Evolutionary conservation across 108 stramenopile species (phyloP), one percentile per base, ranked within the genome.

Genomic region (Fistulifera pelliculosa): DNA sequence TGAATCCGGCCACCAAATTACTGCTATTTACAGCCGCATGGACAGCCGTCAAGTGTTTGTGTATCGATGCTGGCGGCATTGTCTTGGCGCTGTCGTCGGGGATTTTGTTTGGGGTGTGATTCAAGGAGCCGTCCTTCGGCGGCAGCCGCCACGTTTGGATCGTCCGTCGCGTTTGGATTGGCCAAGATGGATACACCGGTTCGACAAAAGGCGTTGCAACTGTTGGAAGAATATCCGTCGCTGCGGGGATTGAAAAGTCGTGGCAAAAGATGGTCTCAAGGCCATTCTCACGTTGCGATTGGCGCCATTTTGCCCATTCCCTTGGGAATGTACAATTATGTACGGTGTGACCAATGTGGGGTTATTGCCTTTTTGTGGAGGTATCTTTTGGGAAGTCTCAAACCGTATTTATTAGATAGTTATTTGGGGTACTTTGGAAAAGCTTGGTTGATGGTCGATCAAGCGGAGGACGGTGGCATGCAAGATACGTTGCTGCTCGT

Each of bases 321-420:
- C 10, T 71, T 96, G 17, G 96, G 94, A 23, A 54, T 85, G 54
- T 96, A 96, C 83, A 95, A 95, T 53, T 96, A 95, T 61, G 77
- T 94, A 89, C 60, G 89, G 79, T 8, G 76, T 93, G 22, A 87
- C 91, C 7, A 85, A 87, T 55, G 73, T 96, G 14, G 69, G 71
- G 10, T 81, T 65, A 8, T 47, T 73, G 21, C 80, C 85, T 17
- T 96, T 96, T 69, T 74, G 81, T 11, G 83, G 79, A 16, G 95
- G 93, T 24, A 94, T 88, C 58, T 94, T 90, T 66, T 93, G 31
- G 95, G 93, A 3, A 81, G 79, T 27, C 52, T 96, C 24, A 96
- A 96, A 56, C 95, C 95, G 15, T 96, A 96, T 52, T 65, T 94
- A 11, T 65, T 96, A 15, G 95, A 94, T 65, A 72, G 74, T 27